A percentile compares a stretch with the other conserved stretches of the same genome.
Conservation (phyloP, 2,329 filamentous ascomycete genomes). For the Colletotrichum filicis region DNA sequence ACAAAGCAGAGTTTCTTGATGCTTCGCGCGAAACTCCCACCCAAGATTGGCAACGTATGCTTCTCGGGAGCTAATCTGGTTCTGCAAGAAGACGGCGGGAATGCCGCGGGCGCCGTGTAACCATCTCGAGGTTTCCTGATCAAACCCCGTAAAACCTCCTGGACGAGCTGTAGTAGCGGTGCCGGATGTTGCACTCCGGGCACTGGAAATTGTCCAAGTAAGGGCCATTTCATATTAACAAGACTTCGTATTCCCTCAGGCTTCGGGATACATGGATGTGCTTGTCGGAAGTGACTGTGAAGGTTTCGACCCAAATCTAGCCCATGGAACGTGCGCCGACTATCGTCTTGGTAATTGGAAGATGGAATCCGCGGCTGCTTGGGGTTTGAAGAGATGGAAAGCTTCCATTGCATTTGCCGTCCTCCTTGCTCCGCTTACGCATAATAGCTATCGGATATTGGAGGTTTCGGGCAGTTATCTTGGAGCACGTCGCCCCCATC, state of each 20-base stretch:
- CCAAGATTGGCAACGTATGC: neutral
- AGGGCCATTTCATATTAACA: neutral
- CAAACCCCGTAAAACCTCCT: neutral
- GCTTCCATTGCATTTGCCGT: neutral
- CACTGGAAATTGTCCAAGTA: neutral
- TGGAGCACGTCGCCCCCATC: neutral
- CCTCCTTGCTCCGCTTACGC: neutral
- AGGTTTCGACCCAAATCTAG: neutral
- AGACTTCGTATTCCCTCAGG: neutral
- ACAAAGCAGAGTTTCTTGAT: neutral
- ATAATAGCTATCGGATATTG: neutral
- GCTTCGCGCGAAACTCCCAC: neutral
- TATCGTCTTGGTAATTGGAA: neutral
- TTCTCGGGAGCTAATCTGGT: neutral
- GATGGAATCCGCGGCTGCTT: neutral
- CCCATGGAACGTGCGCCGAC: neutral
- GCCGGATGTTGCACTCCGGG: neutral
- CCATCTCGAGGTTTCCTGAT: neutral
- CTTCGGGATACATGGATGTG: neutral
- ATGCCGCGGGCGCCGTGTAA: neutral
- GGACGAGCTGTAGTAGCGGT: neutral
- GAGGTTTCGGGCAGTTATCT: neutral
- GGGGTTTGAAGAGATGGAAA: neutral
- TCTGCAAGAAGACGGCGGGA: neutral
- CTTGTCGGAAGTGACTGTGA: neutral